These are phyloP conservation scores for Cardamine resedifolia DNA, from an alignment of 345 rosid genomes.

Conservation along the genomic window DNA sequence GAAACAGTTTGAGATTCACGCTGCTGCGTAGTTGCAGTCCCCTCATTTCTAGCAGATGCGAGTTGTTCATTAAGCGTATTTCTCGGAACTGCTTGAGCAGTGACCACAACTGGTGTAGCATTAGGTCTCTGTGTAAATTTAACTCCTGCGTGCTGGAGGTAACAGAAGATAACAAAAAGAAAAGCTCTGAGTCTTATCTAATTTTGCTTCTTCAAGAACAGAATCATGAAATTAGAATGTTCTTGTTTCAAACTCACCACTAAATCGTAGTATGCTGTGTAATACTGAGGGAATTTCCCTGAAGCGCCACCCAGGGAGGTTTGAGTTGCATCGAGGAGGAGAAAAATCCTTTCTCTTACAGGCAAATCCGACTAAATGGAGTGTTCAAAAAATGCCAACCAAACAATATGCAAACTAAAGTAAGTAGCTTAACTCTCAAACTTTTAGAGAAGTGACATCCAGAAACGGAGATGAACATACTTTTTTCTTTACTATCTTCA, in stretches of 20 bases:
- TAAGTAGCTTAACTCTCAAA: slow-evolving; percentile 29
- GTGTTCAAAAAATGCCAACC: slow-evolving; percentile 11
- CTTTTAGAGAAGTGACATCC: not conserved
- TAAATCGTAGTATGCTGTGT: slow-evolving; percentile 75
- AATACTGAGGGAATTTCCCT: slow-evolving; percentile 91
- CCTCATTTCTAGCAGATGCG: slow-evolving; percentile 53
- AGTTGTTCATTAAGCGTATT: slow-evolving; percentile 60
- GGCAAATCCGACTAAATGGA: slow-evolving; percentile 70
- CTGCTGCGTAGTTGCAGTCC: slow-evolving; percentile 39
- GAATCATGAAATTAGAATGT: slow-evolving; percentile 4
- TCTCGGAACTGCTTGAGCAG: slow-evolving; percentile 44
- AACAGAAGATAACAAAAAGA: slow-evolving; percentile 19
- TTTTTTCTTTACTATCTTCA: slow-evolving; percentile 95
- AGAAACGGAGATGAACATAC: slow-evolving; percentile 42
- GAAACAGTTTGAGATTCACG: slow-evolving; percentile 52
- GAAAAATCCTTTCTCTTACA: slow-evolving; percentile 84
- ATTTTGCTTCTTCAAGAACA: not conserved
- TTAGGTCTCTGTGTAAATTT: slow-evolving; percentile 67
- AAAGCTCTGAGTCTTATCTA: slow-evolving; percentile 14
- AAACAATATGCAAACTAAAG: slow-evolving; percentile 19
- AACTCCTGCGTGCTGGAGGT: slow-evolving; percentile 74
- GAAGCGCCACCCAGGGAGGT: slow-evolving; percentile 88
- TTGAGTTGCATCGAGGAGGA: slow-evolving; percentile 96
- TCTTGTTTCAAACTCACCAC: slow-evolving; percentile 60
- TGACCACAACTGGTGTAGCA: slow-evolving; percentile 39